A percentile compares a stretch with the other conserved stretches of the same genome.
These are phyloP conservation scores for Thecamonas trahens DNA, from an alignment of 78 protist species.

Conservation along the genomic window DNA sequence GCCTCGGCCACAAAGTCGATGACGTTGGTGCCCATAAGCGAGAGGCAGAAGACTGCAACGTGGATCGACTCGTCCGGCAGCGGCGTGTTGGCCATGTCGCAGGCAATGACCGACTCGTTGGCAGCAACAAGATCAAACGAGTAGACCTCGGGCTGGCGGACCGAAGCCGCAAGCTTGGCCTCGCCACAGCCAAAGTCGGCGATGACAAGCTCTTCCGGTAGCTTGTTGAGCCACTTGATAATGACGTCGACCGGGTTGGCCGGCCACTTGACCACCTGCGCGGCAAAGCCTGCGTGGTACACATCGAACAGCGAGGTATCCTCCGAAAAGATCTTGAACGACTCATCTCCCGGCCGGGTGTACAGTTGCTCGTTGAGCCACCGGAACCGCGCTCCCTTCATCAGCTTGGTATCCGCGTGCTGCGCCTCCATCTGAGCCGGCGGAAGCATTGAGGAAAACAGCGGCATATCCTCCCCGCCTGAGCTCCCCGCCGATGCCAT, in stretches of 20 bases:
- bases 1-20: slow-evolving; percentile 69
- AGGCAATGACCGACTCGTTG: slow-evolving; percentile 62
- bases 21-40: slow-evolving; percentile 78
- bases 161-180: slow-evolving; percentile 48
- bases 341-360: slow-evolving; percentile 36
- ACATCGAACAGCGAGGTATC: slow-evolving; percentile 41
- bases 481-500: too few relatives aligned
- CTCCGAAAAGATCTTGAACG: slow-evolving; percentile 34
- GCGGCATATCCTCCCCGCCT: too few relatives aligned
- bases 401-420: too few relatives aligned
- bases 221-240: slow-evolving; percentile 6
- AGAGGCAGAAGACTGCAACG: slow-evolving; percentile 61
- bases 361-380: slow-evolving; percentile 73
- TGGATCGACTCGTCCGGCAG: slow-evolving; percentile 34
- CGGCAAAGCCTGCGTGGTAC: slow-evolving; percentile 63
- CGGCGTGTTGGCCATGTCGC: slow-evolving; percentile 60
- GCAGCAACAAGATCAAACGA: slow-evolving; percentile 74
- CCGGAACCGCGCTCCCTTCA: too few relatives aligned
- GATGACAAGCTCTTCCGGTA: slow-evolving; percentile 16
- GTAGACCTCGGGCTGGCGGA: slow-evolving; percentile 32
- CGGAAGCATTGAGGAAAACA: too few relatives aligned
- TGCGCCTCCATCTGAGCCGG: too few relatives aligned
- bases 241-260: slow-evolving; percentile 59
- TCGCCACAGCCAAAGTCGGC: slow-evolving; percentile 89
- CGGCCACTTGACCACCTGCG: slow-evolving; percentile 71